Base-by-base conservation (phyloP, 257 asterid species). In the Solanum rostratum region DNA sequence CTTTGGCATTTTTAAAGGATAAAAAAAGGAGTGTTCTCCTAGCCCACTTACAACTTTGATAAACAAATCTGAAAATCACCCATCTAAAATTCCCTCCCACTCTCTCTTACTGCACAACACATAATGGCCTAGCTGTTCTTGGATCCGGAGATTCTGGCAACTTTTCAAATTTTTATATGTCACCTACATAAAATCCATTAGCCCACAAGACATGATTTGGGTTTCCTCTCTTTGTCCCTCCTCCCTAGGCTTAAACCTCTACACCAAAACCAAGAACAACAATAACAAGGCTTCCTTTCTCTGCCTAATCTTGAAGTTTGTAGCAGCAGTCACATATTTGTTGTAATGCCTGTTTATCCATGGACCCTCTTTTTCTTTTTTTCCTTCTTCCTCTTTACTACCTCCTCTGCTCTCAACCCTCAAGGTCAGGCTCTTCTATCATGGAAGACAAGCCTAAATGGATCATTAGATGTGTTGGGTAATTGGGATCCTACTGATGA, bases 371-470 rank as follows among this genome's bases (percentile, higher is more conserved):
- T 82, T 68, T 83, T 79, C 83, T 43, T 85, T 33, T 19, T 76
- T 30, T 63, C 45, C 19, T 20, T 65, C 80, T 14, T 45, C 80
- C 69, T 68, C 30, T 45, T 85, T 19, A 62, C 84, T 55, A 79
- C 78, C 29, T 88, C 85, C 87, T 88, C 53, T 37, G 84, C 90
- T 18, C 84, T 91, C 79, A 90, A 92, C 70, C 86, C 86, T 29
- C 95, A 91, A 84, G 98, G 97, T 0, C 87, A 92, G 55, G 88
- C 92, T 7, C 94, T 94, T 76, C 91, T 94, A 11, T 63, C 89
- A 0, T 94, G 98, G 98, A 93, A 91, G 83, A 84, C 19, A 49
- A 88, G 87, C 69, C 82, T 94, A 6, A 92, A 90, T 19, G 97
- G 95, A 37, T 88, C 97, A 12, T 37, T 84, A 15, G 90, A 90